These are phyloP conservation scores for Parafenestella ontariensis DNA, from an alignment of 2,329 filamentous ascomycete species.

Conservation along the genomic window DNA sequence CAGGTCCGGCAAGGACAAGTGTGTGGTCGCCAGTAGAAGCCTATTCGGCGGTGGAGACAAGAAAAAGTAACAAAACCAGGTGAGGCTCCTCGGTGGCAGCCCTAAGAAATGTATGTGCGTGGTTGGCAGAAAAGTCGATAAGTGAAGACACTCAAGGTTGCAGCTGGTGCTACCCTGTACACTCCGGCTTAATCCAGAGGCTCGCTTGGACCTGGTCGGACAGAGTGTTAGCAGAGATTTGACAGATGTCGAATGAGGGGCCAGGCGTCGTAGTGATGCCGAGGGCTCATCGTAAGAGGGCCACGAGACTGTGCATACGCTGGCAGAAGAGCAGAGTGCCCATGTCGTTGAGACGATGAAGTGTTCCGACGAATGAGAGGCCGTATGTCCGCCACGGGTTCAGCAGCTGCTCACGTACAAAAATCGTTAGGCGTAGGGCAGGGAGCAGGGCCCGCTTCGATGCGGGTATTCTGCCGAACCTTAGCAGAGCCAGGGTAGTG, in stretches of 20 bases:
- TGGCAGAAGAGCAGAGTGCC: conserved; percentile 34
- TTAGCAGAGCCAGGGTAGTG: conserved; percentile 6
- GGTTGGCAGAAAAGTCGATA: conserved; percentile 34
- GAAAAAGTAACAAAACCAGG: conserved; percentile 29
- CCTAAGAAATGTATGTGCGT: conserved; percentile 36
- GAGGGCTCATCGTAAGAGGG: conserved; percentile 38
- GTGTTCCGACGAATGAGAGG: conserved; percentile 32
- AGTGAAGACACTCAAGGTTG: conserved; percentile 36
- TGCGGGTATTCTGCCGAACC: conserved; percentile 25
- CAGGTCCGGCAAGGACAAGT: conserved; percentile 34
- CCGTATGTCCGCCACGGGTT: conserved; percentile 27
- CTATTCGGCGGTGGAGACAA: conserved; percentile 35
- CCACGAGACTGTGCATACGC: conserved; percentile 45
- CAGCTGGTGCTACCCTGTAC: conserved; percentile 29
- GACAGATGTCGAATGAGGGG: conserved; percentile 36
- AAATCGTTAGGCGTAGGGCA: conserved; percentile 18
- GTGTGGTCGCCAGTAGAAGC: conserved; percentile 37
- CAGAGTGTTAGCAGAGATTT: conserved; percentile 30
- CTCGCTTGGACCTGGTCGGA: conserved; percentile 35
- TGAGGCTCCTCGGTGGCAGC: conserved; percentile 28
- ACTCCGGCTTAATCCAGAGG: conserved; percentile 27
- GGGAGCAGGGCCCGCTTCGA: conserved; percentile 13
- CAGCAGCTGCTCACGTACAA: conserved; percentile 11
- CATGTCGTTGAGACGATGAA: conserved; percentile 37
- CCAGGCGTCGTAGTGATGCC: conserved; percentile 27